Evolutionary conservation across 352 stramenopile species (phyloP).

Genomic region (Bremia lactucae): DNA sequence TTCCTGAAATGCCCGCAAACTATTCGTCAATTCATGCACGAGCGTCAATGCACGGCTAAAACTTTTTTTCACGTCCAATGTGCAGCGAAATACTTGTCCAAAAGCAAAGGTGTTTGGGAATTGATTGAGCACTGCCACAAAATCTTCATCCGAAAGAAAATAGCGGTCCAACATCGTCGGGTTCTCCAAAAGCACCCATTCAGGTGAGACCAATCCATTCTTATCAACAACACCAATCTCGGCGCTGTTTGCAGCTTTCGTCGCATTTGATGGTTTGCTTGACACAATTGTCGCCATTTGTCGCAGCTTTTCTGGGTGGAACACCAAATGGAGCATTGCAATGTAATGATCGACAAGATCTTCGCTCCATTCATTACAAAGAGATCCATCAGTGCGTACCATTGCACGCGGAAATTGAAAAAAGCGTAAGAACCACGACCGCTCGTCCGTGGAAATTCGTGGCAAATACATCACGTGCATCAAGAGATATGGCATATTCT

Average conservation of each 20-base stretch:
- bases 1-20: slow-evolving; percentile 59
- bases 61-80: slow-evolving; percentile 62
- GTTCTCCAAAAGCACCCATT: slow-evolving; percentile 81
- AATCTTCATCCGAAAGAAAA: slow-evolving; percentile 79
- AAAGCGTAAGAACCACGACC: slow-evolving; percentile 71
- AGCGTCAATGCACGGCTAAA: slow-evolving; percentile 67
- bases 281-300: slow-evolving; percentile 62
- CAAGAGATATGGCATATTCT: slow-evolving; percentile 74
- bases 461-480: slow-evolving; percentile 83
- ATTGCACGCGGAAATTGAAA: slow-evolving; percentile 72
- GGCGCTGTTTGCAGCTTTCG: slow-evolving; percentile 16
- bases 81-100: slow-evolving; percentile 60
- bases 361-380: slow-evolving; percentile 63
- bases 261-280: slow-evolving; percentile 29
- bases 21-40: slow-evolving; percentile 65
- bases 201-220: slow-evolving; percentile 40
- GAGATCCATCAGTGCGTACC: slow-evolving; percentile 36
- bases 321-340: slow-evolving; percentile 78
- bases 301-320: slow-evolving; percentile 75
- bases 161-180: slow-evolving; percentile 69
- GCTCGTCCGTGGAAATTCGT: slow-evolving; percentile 63
- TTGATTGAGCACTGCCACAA: slow-evolving; percentile 74
- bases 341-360: slow-evolving; percentile 80
- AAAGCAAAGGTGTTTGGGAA: slow-evolving; percentile 79
- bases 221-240: slow-evolving; percentile 13